Evolutionary conservation across 495 filamentous ascomycete species (phyloP).

Genomic region (Glutinoglossum americanum): DNA sequence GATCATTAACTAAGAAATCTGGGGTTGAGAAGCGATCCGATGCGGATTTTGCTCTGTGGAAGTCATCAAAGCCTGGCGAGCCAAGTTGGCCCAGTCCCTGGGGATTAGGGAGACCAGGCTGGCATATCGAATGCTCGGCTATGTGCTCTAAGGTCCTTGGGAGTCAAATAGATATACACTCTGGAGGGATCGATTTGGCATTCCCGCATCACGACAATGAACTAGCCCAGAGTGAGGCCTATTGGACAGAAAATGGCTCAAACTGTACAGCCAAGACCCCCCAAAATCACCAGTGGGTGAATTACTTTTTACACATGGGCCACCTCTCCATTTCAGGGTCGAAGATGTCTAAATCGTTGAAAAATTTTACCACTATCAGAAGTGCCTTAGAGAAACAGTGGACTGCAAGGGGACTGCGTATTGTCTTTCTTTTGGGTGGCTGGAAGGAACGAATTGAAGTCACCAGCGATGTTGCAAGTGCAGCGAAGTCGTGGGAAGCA

Average conservation of each 20-base stretch:
- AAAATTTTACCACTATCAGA: conserved; percentile 93
- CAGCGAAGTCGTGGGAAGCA: conserved; percentile 58
- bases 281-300: conserved; percentile 47
- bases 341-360: conserved; percentile 90
- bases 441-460: conserved; percentile 92
- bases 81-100: conserved; percentile 74
- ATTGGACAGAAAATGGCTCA: conserved; percentile 27
- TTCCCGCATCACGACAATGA: conserved; percentile 98
- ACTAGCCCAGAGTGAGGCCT: conserved; percentile 83
- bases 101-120: conserved; percentile 56
- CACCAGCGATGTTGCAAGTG: conserved; percentile 53
- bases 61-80: conserved; percentile 78
- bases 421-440: conserved; percentile 68
- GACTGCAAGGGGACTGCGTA: conserved; percentile 59
- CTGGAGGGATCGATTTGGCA: conserved; percentile 76
- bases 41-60: conserved; percentile 89
- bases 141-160: conserved; percentile 85
- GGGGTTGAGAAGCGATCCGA: conserved; percentile 40
- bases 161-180: conserved; percentile 72
- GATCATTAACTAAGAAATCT: conserved; percentile 47
- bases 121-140: conserved; percentile 96
- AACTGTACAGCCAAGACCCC: conserved; percentile 19
- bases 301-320: conserved; percentile 94
- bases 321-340: conserved; percentile 74
- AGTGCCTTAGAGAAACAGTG: conserved; percentile 64